A percentile compares a stretch with the other conserved stretches of the same genome.
These are phyloP conservation scores for Blastobotrys capitulatus DNA, from an alignment of 1,139 yeast species.

Conservation along the genomic window DNA sequence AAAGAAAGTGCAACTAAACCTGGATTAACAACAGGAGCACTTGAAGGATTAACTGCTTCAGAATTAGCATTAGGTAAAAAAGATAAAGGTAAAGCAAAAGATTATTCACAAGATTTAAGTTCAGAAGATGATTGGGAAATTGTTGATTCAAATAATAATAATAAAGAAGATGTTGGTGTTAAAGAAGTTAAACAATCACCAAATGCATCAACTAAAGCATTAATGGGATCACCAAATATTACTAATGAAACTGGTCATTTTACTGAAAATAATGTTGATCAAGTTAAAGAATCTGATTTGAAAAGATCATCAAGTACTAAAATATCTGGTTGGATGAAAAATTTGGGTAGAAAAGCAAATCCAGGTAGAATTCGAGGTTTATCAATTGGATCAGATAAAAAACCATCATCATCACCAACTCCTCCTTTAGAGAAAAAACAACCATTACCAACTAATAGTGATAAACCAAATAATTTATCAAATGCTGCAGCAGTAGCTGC, in stretches of 20 bases:
- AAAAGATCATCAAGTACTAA: not conserved
- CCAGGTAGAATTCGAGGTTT: conserved; percentile 10
- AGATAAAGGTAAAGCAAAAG: conserved; percentile 7
- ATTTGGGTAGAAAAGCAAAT: conserved; percentile 1
- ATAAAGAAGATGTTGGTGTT: conserved; percentile 6
- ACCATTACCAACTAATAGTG: not conserved
- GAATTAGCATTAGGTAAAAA: not conserved
- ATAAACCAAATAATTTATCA: not conserved
- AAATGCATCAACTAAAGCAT: not conserved
- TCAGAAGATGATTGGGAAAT: conserved; percentile 9
- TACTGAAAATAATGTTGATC: not conserved
- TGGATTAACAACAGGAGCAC: conserved; percentile 3
- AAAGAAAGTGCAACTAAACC: not conserved
- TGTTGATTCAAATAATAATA: conserved; percentile 10
- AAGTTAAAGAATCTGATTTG: not conserved
- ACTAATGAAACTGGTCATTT: not conserved
- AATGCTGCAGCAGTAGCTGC: not conserved
- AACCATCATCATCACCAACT: not conserved
- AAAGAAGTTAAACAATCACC: conserved; percentile 4
- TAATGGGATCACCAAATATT: not conserved
- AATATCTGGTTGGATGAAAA: conserved; percentile 6
- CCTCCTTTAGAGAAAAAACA: not conserved
- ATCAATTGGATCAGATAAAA: not conserved
- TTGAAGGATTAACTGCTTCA: conserved; percentile 5
- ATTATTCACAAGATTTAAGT: not conserved